These are phyloP conservation scores for Phytophthora fragariaefolia DNA, from an alignment of 352 stramenopile genomes.

Conservation along the genomic window DNA sequence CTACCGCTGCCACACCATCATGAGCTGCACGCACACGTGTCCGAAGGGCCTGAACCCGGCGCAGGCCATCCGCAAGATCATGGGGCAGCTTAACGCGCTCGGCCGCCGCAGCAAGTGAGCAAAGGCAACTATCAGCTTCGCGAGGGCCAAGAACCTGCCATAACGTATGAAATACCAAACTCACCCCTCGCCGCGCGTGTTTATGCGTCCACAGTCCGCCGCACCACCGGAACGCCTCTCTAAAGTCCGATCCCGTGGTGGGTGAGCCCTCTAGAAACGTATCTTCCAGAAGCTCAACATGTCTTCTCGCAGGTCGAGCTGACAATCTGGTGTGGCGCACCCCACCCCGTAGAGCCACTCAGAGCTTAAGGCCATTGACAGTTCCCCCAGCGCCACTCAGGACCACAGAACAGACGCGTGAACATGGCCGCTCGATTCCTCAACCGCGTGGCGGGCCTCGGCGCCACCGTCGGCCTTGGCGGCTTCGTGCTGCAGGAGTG, in stretches of 20 bases:
- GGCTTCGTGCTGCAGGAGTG: slow-evolving; percentile 78
- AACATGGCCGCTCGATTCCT: slow-evolving; percentile 79
- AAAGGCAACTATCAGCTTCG: slow-evolving; percentile 17
- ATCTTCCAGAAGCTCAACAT: slow-evolving; percentile 7
- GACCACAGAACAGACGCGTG: slow-evolving; percentile 38
- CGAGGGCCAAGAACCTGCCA: not conserved
- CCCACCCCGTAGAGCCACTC: slow-evolving; percentile 14
- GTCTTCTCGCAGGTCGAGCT: slow-evolving; percentile 7
- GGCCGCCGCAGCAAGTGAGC: slow-evolving; percentile 2
- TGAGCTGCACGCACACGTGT: slow-evolving; percentile 99
- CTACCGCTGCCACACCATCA: slow-evolving; percentile 99
- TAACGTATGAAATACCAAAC: too few species aligned
- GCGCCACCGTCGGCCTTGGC: slow-evolving; percentile 66
- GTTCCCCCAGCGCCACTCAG: slow-evolving; percentile 22
- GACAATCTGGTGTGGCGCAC: slow-evolving; percentile 21
- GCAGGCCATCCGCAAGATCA: slow-evolving; percentile 99
- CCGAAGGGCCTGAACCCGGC: slow-evolving; percentile 99
- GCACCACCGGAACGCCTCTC: slow-evolving; percentile 17
- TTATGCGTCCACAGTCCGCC: slow-evolving; percentile 1
- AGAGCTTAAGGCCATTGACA: slow-evolving; percentile 25
- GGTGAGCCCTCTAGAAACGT: slow-evolving; percentile 4
- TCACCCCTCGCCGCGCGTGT: too few species aligned
- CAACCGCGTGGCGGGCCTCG: slow-evolving; percentile 70
- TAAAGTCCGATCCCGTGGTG: slow-evolving; percentile 17
- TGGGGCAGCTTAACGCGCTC: slow-evolving; percentile 18